Conservation (phyloP, 2,329 filamentous ascomycete genomes). For the Aspergillus fischeri region DNA sequence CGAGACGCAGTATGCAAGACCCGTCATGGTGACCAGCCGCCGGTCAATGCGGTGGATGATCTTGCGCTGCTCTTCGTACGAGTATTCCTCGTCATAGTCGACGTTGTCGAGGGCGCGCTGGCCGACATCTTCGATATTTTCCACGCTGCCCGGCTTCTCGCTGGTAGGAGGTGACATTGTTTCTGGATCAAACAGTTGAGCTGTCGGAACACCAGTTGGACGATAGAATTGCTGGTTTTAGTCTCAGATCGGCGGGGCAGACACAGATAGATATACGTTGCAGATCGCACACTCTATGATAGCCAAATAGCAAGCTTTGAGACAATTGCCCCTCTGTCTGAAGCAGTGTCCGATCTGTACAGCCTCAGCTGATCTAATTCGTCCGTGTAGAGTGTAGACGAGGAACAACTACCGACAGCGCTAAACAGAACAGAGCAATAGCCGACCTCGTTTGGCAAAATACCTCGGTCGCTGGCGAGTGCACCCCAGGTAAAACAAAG, state of each 20-base stretch:
- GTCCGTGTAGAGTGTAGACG: background rate
- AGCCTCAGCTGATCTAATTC: background rate
- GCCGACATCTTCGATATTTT: constrained; percentile 16
- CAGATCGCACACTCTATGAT: background rate
- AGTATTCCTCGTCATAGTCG: constrained; percentile 41
- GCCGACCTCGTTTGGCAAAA: background rate
- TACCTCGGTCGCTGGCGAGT: background rate
- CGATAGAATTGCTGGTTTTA: background rate
- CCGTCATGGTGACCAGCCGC: constrained; percentile 59
- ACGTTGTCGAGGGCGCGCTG: constrained; percentile 6
- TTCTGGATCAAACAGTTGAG: background rate
- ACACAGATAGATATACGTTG: background rate
- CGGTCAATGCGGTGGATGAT: constrained; percentile 69
- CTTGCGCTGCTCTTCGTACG: constrained; percentile 58
- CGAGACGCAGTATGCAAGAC: constrained; percentile 67
- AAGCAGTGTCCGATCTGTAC: background rate
- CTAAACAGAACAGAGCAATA: background rate
- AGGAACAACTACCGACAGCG: background rate
- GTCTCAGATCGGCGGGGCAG: background rate
- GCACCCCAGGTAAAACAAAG: background rate
- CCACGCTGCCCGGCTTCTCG: constrained; percentile 10
- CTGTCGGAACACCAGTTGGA: background rate
- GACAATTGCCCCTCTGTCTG: background rate
- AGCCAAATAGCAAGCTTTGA: background rate
- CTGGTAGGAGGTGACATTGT: background rate